A percentile compares a stretch with the other conserved stretches of the same genome.
Evolutionary conservation across 2,329 filamentous ascomycete genomes (phyloP).

Genomic region (Botryotinia globosa): DNA sequence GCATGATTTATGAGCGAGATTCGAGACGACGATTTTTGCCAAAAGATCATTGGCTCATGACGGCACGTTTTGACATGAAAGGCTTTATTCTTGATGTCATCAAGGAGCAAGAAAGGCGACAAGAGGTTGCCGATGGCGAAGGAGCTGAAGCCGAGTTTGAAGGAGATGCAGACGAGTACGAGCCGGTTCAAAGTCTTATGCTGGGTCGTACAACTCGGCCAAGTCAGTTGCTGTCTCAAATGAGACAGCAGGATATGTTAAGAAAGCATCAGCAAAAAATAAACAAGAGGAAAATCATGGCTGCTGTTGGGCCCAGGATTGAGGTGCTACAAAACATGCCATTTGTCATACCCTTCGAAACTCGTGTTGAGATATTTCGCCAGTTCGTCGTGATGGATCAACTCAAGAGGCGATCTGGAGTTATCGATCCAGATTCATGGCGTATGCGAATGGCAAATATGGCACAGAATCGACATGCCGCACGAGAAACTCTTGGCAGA

Average conservation of each 20-base stretch:
- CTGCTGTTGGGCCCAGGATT: constrained; percentile 78
- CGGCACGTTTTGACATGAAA: constrained; percentile 78
- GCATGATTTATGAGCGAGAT: constrained; percentile 89
- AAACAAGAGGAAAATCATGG: constrained; percentile 68
- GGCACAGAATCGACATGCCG: constrained; percentile 23
- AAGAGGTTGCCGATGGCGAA: constrained; percentile 61
- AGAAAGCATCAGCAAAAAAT: constrained; percentile 63
- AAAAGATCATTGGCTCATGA: constrained; percentile 91
- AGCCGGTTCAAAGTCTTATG: constrained; percentile 40
- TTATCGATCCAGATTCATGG: constrained; percentile 73
- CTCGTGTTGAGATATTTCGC: constrained; percentile 86
- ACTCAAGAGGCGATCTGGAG: constrained; percentile 66
- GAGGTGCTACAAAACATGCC: constrained; percentile 95
- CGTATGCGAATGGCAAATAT: constrained; percentile 51
- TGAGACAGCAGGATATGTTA: constrained; percentile 59
- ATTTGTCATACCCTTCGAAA: constrained; percentile 91
- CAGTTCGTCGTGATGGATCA: constrained; percentile 89
- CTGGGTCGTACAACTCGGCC: constrained; percentile 58
- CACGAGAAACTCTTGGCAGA: constrained; percentile 46
- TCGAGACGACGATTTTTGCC: constrained; percentile 84
- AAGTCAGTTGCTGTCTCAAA: constrained; percentile 46
- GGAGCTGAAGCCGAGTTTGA: constrained; percentile 38
- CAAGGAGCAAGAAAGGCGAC: constrained; percentile 77
- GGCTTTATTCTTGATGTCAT: constrained; percentile 85
- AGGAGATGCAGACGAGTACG: constrained; percentile 43